Evolutionary conservation across 2,329 filamentous ascomycete genomes (phyloP), one percentile per base, ranked within the genome.

Genomic region (Aspergillus piperis): DNA sequence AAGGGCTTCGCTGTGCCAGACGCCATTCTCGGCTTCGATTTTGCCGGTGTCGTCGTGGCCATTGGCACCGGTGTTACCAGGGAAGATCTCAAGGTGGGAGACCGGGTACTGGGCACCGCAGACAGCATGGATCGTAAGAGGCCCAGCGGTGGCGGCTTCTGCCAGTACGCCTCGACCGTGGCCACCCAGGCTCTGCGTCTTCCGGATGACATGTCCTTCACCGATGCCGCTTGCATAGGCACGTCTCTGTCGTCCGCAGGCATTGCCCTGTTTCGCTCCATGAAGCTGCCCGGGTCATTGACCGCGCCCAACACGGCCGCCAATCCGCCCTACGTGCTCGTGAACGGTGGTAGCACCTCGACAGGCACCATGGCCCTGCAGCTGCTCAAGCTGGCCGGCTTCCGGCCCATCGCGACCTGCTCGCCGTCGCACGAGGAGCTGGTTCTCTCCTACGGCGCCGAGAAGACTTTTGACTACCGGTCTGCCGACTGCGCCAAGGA

Each of bases 391-490:
- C 13, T 21, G 23, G 23, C 25, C 2, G 48, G 48, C 3, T 50
- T 50, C 25, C 23, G 23, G 8, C 48, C 48, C 13, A 15, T 50
- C 5, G 25, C 48, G 10, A 50, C 48, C 25, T 27, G 48, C 48
- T 50, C 48, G 5, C 19, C 19, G 11, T 10, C 23, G 15, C 23
- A 25, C 48, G n/a, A 27, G 13, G 5, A 25, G 11, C 48, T 21
- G 23, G 23, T 25, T 8, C 48, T 17, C 8, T 25, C n/a, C 23
- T 25, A 25, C 19, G 48, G 48, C 10, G 48, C 48, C 15, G 53
- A 21, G 3, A 39, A 39, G 13, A 65, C 44, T 57, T 66, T 58
- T 38, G 56, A 58, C 48, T 58, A 58, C 30, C 44, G 21, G 2
- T 51, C 47, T 5, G 19, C 56, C 15, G 25, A 27, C 17, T 58